Evolutionary conservation across 1,139 yeast genomes (phyloP).

Genomic region (Casaregolazyma lundiana): DNA sequence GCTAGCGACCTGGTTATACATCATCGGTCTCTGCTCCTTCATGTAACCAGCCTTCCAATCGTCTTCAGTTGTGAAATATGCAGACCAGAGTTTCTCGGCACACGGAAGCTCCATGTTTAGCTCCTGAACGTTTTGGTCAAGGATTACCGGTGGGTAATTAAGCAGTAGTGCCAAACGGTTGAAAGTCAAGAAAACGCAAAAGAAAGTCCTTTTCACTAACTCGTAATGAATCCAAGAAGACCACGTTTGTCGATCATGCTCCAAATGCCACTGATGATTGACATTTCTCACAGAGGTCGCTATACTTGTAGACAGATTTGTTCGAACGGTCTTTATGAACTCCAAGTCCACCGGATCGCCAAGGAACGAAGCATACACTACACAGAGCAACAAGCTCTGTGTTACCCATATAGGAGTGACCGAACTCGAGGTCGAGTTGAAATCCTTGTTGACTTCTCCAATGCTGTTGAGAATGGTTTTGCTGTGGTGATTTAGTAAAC

Average conservation of each 20-base stretch:
- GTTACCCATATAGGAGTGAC: slow-evolving; percentile 28
- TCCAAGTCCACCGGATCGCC: slow-evolving; percentile 33
- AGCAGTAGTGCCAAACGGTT: slow-evolving; percentile 30
- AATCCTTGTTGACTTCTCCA: slow-evolving; percentile 23
- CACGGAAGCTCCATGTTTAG: slow-evolving; percentile 30
- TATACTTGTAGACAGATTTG: slow-evolving; percentile 23
- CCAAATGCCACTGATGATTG: not conserved
- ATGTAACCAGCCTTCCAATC: slow-evolving; percentile 20
- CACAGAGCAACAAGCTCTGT: slow-evolving; percentile 29
- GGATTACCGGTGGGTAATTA: slow-evolving; percentile 28
- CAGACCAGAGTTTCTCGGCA: slow-evolving; percentile 32
- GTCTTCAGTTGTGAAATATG: slow-evolving; percentile 22
- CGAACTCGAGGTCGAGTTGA: slow-evolving; percentile 19
- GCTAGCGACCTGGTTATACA: not conserved
- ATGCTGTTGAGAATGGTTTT: slow-evolving; percentile 24
- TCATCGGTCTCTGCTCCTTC: not conserved
- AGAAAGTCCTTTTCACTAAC: slow-evolving; percentile 30
- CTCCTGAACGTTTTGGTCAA: slow-evolving; percentile 22
- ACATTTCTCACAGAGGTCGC: slow-evolving; percentile 17
- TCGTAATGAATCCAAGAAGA: slow-evolving; percentile 32
- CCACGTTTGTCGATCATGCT: slow-evolving; percentile 16
- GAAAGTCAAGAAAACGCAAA: slow-evolving; percentile 29
- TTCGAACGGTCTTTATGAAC: slow-evolving; percentile 26
- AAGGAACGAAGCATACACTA: slow-evolving; percentile 31
- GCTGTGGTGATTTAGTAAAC: slow-evolving; percentile 26